Base-by-base conservation (phyloP, 352 stramenopile species). In the Pythium brachiatum region DNA sequence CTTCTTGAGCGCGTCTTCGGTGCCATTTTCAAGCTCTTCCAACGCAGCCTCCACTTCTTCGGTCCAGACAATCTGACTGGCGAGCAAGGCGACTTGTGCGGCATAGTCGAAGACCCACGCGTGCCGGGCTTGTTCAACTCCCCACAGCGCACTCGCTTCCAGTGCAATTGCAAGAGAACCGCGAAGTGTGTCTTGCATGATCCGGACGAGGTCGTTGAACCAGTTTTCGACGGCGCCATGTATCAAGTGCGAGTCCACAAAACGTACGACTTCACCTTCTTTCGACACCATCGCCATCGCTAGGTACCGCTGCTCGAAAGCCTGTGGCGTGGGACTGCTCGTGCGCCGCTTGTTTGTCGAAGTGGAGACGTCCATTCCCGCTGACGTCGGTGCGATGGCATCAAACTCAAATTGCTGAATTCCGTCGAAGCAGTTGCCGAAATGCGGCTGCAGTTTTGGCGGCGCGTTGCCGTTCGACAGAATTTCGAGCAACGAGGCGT, bases 241-340 rank as follows among this genome's bases (percentile, higher is more conserved):
- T 38, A 92, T 84, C 29, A 90, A 50, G 16, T 87, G 83, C 11
- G 83, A 90, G 60, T 92, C 83, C 26, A 57, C 15, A 59, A 98
- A 94, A 5, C 70, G 66, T 32, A 98, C 89, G 27, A 95, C 59
- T 67, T 99, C 94, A 20, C 90, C 87, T 67, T 99, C 95, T 75
- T 99, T 99, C n/a, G 94, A 97, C 41, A 97, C 72, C 95, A 98
- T 98, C 5, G 81, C 83, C 66, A 92, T 83, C 7, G 89, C 88
- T 36, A 94, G 75, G 64, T 95, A 96, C 6, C 66, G 69, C 27
- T 83, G 72, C 18, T 70, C 51, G n/a, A 44, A 27, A 15, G n/a
- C n/a, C 9, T 36, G 26, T 20, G 13, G 25, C 5, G 36, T 23
- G 11, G 18, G 7, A 27, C 7, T 56, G 29, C 68, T 74, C 4